phyloP scores from a whole-genome alignment of 495 filamentous ascomycete genomes.

The Talaromyces nanjingensis region DNA sequence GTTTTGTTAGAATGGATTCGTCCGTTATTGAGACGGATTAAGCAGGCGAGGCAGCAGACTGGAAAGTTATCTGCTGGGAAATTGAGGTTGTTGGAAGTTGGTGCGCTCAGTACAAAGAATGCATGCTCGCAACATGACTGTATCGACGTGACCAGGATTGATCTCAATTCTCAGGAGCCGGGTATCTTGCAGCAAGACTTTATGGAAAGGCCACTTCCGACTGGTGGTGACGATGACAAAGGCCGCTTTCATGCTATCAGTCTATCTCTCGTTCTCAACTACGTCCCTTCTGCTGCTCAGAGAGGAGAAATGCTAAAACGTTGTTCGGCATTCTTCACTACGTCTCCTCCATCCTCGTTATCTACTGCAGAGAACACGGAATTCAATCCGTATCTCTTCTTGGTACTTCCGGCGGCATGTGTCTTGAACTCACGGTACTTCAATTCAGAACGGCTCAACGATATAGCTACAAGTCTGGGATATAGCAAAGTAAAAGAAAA shows the following conservation, averaged over 20 bases:
- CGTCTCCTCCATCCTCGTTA: conserved; percentile 45
- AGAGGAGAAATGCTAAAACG: conserved; percentile 85
- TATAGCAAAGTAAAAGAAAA: conserved; percentile 62
- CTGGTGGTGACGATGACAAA: conserved; percentile 22
- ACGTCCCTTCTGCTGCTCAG: conserved; percentile 65
- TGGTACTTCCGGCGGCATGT: conserved; percentile 86
- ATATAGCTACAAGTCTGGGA: conserved; percentile 71
- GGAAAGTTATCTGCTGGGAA: conserved; percentile 9
- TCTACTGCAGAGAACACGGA: neutral
- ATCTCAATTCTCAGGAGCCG: conserved; percentile 76
- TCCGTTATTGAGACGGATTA: conserved; percentile 26
- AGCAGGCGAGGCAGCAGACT: conserved; percentile 9
- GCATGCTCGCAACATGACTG: conserved; percentile 63
- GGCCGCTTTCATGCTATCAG: conserved; percentile 84
- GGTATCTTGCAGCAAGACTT: conserved; percentile 87
- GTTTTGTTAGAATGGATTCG: conserved; percentile 81
- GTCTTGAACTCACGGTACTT: conserved; percentile 89
- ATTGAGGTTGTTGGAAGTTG: conserved; percentile 76
- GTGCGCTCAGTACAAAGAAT: conserved; percentile 79
- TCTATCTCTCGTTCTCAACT: conserved; percentile 93
- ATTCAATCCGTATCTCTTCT: conserved; percentile 69
- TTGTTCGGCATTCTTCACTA: conserved; percentile 45
- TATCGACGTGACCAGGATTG: conserved; percentile 78
- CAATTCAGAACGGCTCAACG: conserved; percentile 59
- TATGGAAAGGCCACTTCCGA: conserved; percentile 77